A percentile compares a stretch with the other conserved stretches of the same genome.
These are phyloP conservation scores for Lentinula novae-zelandiae DNA, from an alignment of 1,284 basidiomycete species.

Conservation along the genomic window DNA sequence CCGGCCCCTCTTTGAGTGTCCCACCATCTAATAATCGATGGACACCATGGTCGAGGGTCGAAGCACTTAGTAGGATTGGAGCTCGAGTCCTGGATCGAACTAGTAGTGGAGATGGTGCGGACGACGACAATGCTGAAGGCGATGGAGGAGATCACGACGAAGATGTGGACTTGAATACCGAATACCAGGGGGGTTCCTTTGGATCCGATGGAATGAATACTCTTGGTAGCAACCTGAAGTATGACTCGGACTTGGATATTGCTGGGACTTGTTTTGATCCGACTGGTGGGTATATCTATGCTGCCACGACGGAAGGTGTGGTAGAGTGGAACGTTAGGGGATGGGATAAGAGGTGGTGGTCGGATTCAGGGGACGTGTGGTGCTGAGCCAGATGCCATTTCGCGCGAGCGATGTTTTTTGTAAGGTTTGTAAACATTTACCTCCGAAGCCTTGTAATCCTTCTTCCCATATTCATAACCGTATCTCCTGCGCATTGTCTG, in stretches of 20 bases:
- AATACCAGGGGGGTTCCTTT: slow-evolving; percentile 14
- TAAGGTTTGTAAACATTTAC: too few relatives aligned
- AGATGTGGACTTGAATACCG: slow-evolving; percentile 14
- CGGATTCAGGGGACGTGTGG: slow-evolving; percentile 18
- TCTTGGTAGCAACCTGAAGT: not conserved
- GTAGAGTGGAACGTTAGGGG: slow-evolving; percentile 64
- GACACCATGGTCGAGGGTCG: slow-evolving; percentile 4
- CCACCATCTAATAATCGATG: not conserved
- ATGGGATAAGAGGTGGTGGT: slow-evolving; percentile 62
- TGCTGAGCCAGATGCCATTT: not conserved
- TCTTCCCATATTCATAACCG: too few relatives aligned
- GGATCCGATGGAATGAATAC: slow-evolving; percentile 4
- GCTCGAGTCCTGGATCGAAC: not conserved
- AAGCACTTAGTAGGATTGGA: not conserved
- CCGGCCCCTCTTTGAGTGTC: slow-evolving; percentile 1
- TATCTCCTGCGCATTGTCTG: too few relatives aligned
- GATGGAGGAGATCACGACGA: slow-evolving; percentile 6
- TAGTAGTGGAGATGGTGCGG: slow-evolving; percentile 5
- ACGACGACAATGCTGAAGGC: not conserved
- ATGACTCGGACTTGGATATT: slow-evolving; percentile 52
- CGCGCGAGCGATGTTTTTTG: not conserved
- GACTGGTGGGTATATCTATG: slow-evolving; percentile 61
- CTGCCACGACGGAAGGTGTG: slow-evolving; percentile 57
- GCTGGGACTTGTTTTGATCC: slow-evolving; percentile 77
- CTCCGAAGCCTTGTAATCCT: too few relatives aligned